Base-by-base conservation (phyloP, 202 grass and related monocot genomes). In the Musa balbisiana region DNA sequence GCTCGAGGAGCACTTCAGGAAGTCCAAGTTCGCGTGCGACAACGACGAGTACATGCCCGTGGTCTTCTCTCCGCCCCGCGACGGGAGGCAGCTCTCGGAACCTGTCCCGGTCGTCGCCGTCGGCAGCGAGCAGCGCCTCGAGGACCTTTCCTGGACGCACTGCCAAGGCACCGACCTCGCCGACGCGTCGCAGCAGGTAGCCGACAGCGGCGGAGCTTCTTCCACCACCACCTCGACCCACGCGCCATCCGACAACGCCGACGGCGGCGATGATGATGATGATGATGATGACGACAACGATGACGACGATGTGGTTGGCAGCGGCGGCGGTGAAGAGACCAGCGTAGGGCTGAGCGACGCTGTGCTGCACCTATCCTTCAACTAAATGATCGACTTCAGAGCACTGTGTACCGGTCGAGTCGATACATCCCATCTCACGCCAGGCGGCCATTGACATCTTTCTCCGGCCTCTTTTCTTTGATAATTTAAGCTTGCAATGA, bases 1-100 rank as follows among this genome's bases (percentile, higher is more conserved):
- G 64, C 83, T 99, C 1, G 90, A 94, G 83, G 91, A 99, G 68
- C 95, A 99, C 75, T 99, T 99, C 87, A 99, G 87, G 86, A 99
- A 90, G 82, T 94, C 91, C n/a, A 95, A 92, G 72, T 99, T 99
- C 82, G 88, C 91, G 16, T 99, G 95, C 79, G 95, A 99, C 75
- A 90, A 87, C 71, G 95, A 99, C 52, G 91, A 99, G 83, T 99
- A 99, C 77, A 90, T 99, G 66, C 95, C 95, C 0, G 91, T 99
- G 69, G 80, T 81, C 11, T 99, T 99, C 85, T 73, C 85, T 9
- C 95, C 95, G 55, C 85, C 95, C 22, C 95, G 95, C 29, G 95
- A 99, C 76, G 95, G 95, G 13, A 87, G 76, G 82, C 75, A 85
- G 64, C 90, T 93, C 9, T 92, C 91, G 11, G 91, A 95, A 33